Evolutionary conservation across 2,329 filamentous ascomycete genomes (phyloP).

Genomic region (Pyricularia sp.): DNA sequence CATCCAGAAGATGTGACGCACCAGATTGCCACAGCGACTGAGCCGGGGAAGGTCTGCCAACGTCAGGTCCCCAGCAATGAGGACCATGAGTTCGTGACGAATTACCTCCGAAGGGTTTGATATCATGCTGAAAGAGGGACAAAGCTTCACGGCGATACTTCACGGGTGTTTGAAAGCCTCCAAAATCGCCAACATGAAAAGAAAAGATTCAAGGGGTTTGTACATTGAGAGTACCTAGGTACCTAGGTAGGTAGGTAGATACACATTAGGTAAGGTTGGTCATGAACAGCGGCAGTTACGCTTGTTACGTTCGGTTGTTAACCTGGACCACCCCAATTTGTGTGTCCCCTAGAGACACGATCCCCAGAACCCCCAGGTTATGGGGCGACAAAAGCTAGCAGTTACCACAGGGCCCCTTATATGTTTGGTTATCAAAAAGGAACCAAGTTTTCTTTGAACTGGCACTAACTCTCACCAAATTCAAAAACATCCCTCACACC

Average conservation of each 20-base stretch:
- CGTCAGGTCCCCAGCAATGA: background rate
- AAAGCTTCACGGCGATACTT: background rate
- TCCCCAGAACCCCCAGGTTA: too few relatives aligned
- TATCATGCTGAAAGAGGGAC: background rate
- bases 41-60: background rate
- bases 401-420: background rate
- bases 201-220: background rate
- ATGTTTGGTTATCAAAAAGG: background rate
- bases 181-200: background rate
- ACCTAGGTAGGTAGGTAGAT: too few relatives aligned
- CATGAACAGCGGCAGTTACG: too few relatives aligned
- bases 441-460: background rate
- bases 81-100: background rate
- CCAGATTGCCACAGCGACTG: background rate
- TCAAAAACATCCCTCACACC: slow-evolving; percentile 3
- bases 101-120: background rate
- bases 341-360: too few relatives aligned
- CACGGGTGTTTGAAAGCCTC: background rate
- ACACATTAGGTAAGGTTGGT: too few relatives aligned
- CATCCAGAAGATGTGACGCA: background rate
- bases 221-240: too few relatives aligned
- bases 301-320: too few relatives aligned
- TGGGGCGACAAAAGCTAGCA: too few relatives aligned
- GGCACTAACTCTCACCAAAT: background rate
- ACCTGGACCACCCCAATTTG: too few relatives aligned